Evolutionary conservation across 306 rosid species (phyloP).

Genomic region (Quercus agrifolia): DNA sequence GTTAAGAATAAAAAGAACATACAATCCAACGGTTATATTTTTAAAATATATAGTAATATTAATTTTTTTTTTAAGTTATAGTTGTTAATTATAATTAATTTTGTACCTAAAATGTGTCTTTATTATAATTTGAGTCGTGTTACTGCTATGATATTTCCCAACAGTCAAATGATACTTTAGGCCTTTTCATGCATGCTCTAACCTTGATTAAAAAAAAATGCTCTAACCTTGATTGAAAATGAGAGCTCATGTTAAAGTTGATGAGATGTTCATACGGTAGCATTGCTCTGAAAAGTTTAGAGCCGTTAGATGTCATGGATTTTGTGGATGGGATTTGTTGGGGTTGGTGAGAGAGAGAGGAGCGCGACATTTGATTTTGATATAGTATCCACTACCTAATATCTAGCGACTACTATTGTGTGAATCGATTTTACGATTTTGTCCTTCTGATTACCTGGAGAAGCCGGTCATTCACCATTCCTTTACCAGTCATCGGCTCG

Average conservation of each 20-base stretch:
- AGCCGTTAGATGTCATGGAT: slow-evolving; percentile 31
- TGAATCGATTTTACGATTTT: neutral
- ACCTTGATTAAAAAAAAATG: no score
- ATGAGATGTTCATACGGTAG: neutral
- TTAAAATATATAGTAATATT: no score
- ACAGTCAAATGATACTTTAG: no score
- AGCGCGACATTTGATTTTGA: neutral
- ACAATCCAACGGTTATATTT: fast-evolving
- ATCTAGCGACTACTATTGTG: neutral
- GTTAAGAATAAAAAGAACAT: fast-evolving
- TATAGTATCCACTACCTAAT: neutral
- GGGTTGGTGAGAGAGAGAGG: slow-evolving; percentile 41
- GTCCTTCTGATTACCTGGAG: slow-evolving; percentile 24
- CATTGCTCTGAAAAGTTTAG: no score
- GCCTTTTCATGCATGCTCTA: no score
- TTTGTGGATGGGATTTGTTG: slow-evolving; percentile 20
- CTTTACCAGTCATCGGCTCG: slow-evolving; percentile 29
- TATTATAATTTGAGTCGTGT: no score
- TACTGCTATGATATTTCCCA: no score
- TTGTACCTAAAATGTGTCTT: fast-evolving
- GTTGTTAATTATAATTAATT: fast-evolving
- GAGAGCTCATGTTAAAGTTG: neutral
- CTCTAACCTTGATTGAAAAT: no score
- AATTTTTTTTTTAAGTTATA: no score
- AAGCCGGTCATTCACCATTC: slow-evolving; percentile 49